Evolutionary conservation across 768 basidiomycete species (phyloP), one percentile per base, ranked within the genome.

Genomic region (Russula dissimulans): DNA sequence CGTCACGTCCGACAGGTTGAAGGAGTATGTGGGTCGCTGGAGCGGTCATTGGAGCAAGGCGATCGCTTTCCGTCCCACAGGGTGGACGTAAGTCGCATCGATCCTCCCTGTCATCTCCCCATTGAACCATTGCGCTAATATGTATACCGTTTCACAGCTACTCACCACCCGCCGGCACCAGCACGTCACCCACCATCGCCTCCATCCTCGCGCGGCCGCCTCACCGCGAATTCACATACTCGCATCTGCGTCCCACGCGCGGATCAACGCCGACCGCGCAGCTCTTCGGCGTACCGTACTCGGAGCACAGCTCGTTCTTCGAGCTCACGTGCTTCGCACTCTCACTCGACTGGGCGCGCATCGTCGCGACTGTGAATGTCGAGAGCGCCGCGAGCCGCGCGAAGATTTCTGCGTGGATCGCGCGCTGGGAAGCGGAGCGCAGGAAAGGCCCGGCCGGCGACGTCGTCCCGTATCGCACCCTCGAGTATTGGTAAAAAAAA

Each of bases 351-450:
- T 95, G 85, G 87, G 78, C 74, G 0, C 86, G 83, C 70, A 95
- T 98, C 80, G 95, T 98, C 67, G 90, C 97, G 10, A 98, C 97
- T 0, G 97, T 95, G 42, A 95, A 94, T 65, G 85, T 95, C 2
- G 88, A 85, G 18, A 90, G 77, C 60, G 82, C 85, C 66, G 71
- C 64, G 7, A 85, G 89, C 36, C 76, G 95, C 54, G 83, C 76
- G 6, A 97, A 91, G 77, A 97, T 98, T 87, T 76, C 79, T 31
- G 82, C 81, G 64, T 98, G 95, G 95, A 78, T 97, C 50, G 80
- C 85, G 67, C 86, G 81, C 67, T 98, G 95, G 95, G 85, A 90
- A 62, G 80, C 77, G 38, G 95, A 97, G 73, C 84, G 81, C 71
- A 86, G 81, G 67, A 78, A 76, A 77, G 74, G 78, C 63, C 71